phyloP scores from a whole-genome alignment of 768 basidiomycete genomes.

The Hygrophorus russula region DNA sequence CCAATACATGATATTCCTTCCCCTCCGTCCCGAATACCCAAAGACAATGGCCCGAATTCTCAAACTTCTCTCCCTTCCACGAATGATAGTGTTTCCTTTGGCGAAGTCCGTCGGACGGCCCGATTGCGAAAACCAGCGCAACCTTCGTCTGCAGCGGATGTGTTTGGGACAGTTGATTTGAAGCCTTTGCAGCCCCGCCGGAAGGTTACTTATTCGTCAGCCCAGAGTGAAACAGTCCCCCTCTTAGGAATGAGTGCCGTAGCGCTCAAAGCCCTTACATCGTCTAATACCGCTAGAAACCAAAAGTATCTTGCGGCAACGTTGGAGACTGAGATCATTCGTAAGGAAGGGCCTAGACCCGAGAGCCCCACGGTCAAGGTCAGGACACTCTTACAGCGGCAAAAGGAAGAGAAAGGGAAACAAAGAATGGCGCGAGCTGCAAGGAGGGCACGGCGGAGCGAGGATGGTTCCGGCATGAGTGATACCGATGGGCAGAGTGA shows the following conservation, averaged over 20 bases:
- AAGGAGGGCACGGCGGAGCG: conserved; percentile 41
- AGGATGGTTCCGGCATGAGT: conserved; percentile 15
- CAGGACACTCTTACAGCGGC: conserved; percentile 53
- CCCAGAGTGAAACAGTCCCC: conserved; percentile 22
- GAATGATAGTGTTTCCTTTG: not conserved
- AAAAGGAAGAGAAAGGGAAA: conserved; percentile 48
- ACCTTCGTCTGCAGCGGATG: conserved; percentile 23
- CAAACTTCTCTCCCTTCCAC: conserved; percentile 2
- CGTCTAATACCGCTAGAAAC: conserved; percentile 61
- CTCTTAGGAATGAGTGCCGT: conserved; percentile 61
- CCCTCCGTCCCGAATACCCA: no score
- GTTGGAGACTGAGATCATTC: conserved; percentile 60
- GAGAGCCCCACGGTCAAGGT: conserved; percentile 74
- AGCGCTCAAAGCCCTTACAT: conserved; percentile 60
- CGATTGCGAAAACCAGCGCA: conserved; percentile 33
- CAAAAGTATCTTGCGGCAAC: conserved; percentile 51
- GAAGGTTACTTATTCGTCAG: conserved; percentile 22
- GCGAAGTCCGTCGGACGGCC: conserved; percentile 35
- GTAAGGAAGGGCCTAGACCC: conserved; percentile 58
- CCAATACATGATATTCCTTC: no score
- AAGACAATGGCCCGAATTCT: not conserved
- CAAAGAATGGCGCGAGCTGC: conserved; percentile 49
- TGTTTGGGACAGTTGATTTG: conserved; percentile 22
- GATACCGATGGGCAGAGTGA: conserved; percentile 21
- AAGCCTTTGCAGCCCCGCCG: conserved; percentile 30